Conservation (phyloP, 495 filamentous ascomycete species). For the Mytilinidion resinicola region DNA sequence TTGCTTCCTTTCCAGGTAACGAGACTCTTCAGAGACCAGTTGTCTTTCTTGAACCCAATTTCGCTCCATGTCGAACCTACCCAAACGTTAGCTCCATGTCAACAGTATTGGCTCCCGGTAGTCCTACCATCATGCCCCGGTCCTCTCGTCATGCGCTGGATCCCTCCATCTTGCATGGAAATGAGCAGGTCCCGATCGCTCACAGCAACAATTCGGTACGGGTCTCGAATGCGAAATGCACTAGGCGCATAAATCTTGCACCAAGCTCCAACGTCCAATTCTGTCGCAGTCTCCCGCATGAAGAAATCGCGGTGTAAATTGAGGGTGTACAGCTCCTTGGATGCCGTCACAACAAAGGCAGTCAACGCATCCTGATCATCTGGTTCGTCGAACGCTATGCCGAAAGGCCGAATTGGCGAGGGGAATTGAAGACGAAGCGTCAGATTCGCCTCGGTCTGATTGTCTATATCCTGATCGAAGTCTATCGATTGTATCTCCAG, state of each 20-base stretch:
- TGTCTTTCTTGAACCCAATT: slow-evolving; percentile 68
- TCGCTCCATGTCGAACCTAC: slow-evolving; percentile 65
- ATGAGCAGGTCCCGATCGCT: slow-evolving; percentile 67
- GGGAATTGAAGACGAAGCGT: slow-evolving; percentile 74
- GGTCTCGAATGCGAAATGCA: slow-evolving; percentile 53
- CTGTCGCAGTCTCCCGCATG: slow-evolving; percentile 55
- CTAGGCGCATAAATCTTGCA: slow-evolving; percentile 67
- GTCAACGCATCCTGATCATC: slow-evolving; percentile 70
- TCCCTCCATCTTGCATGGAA: slow-evolving; percentile 73
- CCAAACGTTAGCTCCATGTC: background rate
- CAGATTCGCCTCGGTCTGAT: slow-evolving; percentile 58
- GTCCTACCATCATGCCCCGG: slow-evolving; percentile 59
- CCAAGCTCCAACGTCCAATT: slow-evolving; percentile 64
- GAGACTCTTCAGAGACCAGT: slow-evolving; percentile 68
- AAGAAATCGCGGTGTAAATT: slow-evolving; percentile 77
- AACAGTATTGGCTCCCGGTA: slow-evolving; percentile 14
- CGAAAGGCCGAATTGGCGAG: slow-evolving; percentile 59
- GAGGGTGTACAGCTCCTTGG: slow-evolving; percentile 72
- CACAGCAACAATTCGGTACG: slow-evolving; percentile 73
- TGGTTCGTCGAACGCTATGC: slow-evolving; percentile 74
- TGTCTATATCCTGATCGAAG: slow-evolving; percentile 61
- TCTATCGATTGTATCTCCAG: slow-evolving; percentile 80
- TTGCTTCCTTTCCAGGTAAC: slow-evolving; percentile 63
- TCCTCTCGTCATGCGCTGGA: slow-evolving; percentile 64
- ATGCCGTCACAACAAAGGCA: slow-evolving; percentile 73